phyloP scores from a whole-genome alignment of 225 moss, liverwort and hornwort genomes.

The Bryum argenteum region DNA sequence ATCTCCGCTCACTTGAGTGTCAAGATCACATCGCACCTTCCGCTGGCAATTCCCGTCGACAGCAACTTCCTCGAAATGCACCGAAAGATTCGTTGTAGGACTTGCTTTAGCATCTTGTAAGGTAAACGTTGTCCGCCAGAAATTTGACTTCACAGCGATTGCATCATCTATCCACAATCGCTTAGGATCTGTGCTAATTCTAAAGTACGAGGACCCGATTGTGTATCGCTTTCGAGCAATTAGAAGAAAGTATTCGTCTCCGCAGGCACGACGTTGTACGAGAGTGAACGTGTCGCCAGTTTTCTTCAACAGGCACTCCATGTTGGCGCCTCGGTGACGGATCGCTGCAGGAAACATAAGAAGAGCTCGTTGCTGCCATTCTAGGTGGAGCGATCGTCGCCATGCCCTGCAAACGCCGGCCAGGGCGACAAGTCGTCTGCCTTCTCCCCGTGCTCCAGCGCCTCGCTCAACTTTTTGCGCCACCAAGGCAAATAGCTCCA shows the following conservation, averaged over 20 bases:
- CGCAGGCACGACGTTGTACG: slow-evolving; percentile 52
- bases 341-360: slow-evolving; percentile 61
- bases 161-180: slow-evolving; percentile 45
- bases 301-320: slow-evolving; percentile 72
- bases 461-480: slow-evolving; percentile 64
- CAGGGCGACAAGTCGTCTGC: slow-evolving; percentile 74
- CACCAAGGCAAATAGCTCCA: slow-evolving; percentile 63
- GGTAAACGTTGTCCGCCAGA: slow-evolving; percentile 74
- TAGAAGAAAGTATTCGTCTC: slow-evolving; percentile 72
- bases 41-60: slow-evolving; percentile 61
- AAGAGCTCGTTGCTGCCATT: slow-evolving; percentile 40
- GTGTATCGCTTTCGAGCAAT: slow-evolving; percentile 61
- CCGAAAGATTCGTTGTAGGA: slow-evolving; percentile 39
- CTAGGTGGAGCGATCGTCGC: slow-evolving; percentile 54
- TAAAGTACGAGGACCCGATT: slow-evolving; percentile 51
- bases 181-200: slow-evolving; percentile 55
- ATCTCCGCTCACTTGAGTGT: slow-evolving; percentile 12
- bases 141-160: slow-evolving; percentile 61
- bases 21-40: slow-evolving; percentile 57
- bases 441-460: slow-evolving; percentile 62
- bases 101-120: slow-evolving; percentile 39
- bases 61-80: slow-evolving; percentile 60
- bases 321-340: slow-evolving; percentile 36
- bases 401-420: slow-evolving; percentile 83
- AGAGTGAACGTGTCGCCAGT: slow-evolving; percentile 57